Evolutionary conservation across 257 asterid genomes (phyloP), one percentile per base, ranked within the genome.

Genomic region (Gentiana dahurica): DNA sequence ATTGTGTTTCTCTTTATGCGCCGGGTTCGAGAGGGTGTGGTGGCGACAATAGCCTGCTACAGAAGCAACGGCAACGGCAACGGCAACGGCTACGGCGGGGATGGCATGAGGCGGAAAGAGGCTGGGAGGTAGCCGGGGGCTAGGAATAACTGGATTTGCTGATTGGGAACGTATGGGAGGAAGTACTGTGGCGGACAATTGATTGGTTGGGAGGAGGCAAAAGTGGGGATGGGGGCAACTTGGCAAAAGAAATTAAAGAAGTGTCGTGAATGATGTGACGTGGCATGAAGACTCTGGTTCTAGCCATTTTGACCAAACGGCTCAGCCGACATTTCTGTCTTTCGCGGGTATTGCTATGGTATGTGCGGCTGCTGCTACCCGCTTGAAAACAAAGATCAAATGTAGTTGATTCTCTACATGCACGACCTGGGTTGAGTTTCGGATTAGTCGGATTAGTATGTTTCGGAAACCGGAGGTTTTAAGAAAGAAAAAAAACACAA

Each of bases 191-290:
- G 54, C 34, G 44, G 36, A 13, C 2, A 34, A 5, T 37, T 39
- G 66, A 67, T 67, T 67, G 62, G 71, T 38, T 15, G 54, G 12
- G 52, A 10, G 1, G 1, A 36, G 58, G 10, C 11, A 44, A 13
- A 11, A 11, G 2, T 49, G 38, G 55, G 65, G 51, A 15, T 50
- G 24, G 24, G 24, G 24, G 24, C 24, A 24, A 24, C 24, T 24
- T 24, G 24, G 62, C 44, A 6, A 1, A 12, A 35, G 49, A 12
- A 6, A 15, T 24, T 24, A 24, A 24, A 24, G 24, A 61, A 33
- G 33, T 46, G 13, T 34, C 36, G 6, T 58, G 33, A 58, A 58
- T 9, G 7, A 1, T 46, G 10, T 35, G 53, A 59, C 64, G 43
- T 49, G 55, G 64, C 48, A 10, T 12, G 37, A 34, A 4, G 35